Base-by-base conservation (phyloP, 257 asterid species). In the Gynochthodes officinalis region DNA sequence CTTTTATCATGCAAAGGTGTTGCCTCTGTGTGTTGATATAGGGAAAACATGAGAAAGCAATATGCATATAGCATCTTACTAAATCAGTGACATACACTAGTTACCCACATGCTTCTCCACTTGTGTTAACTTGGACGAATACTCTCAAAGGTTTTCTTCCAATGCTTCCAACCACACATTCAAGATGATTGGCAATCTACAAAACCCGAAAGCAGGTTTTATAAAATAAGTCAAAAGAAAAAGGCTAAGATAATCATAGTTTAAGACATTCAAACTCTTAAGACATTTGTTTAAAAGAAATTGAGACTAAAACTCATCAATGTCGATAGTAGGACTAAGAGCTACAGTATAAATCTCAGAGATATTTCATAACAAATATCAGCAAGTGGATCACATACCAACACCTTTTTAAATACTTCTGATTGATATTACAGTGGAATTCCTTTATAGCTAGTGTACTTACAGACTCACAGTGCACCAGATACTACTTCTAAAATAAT, bases 91-190 rank as follows among this genome's bases (percentile, higher is more conserved):
- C 70, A 73, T 73, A 77, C 72, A 66, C 76, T 78, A 76, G 84
- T 77, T 88, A 89, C 97, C 79, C 83, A 93, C 98, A 86, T 89
- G 82, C 96, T 91, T 94, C 98, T 69, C 98, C 97, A 70, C 98
- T 94, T 7, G 98, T 94, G 71, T 94, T 94, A 54, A 94, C 98
- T 89, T 94, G 98, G 81, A 94, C 83, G 80, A 91, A 67, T 59
- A 94, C 96, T 86, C 86, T 91, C 80, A 94, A 76, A 42, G 95
- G 97, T 67, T 87, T 86, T 80, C 98, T 89, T 83, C 96, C 97
- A 35, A 85, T 86, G 81, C 76, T 86, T 74, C 86, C 96, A 33
- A 82, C 80, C 43, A 76, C 96, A 35, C 96, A 92, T 76, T 94
- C 83, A 43, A 94, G 96, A 80, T 82, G 85, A 81, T 89, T 89